phyloP scores from a whole-genome alignment of 1,139 yeast species.

The Geotrichum australiense region DNA sequence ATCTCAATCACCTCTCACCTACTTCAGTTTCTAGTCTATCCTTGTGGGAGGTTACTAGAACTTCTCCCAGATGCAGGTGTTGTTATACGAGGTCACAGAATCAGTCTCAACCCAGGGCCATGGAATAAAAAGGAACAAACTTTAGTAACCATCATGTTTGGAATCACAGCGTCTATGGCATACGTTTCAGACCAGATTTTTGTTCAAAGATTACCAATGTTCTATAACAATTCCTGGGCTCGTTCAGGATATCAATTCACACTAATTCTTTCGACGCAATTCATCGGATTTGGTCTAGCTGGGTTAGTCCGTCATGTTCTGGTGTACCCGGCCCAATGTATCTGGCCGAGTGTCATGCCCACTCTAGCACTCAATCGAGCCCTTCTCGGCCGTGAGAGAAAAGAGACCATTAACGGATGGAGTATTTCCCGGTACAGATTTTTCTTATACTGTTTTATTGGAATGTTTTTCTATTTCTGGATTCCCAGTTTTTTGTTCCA shows the following conservation, averaged over 20 bases:
- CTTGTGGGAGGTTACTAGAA: constrained; percentile 41
- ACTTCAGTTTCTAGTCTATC: constrained; percentile 52
- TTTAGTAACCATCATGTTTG: constrained; percentile 46
- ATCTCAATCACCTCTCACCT: constrained; percentile 43
- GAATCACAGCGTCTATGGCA: constrained; percentile 39
- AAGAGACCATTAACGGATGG: constrained; percentile 48
- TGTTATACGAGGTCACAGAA: constrained; percentile 35
- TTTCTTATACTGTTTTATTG: constrained; percentile 38
- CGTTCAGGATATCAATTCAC: constrained; percentile 46
- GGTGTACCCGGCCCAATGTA: constrained; percentile 48
- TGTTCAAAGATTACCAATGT: constrained; percentile 40
- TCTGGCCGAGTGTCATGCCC: constrained; percentile 55
- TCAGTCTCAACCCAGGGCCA: constrained; percentile 50
- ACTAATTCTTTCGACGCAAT: constrained; percentile 48
- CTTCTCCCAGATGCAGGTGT: constrained; percentile 45
- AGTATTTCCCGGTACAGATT: constrained; percentile 40
- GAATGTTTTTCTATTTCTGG: constrained; percentile 50
- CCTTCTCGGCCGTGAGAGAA: constrained; percentile 40
- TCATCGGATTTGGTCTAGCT: constrained; percentile 58
- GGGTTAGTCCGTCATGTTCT: constrained; percentile 52
- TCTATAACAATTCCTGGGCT: constrained; percentile 41
- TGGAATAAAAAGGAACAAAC: constrained; percentile 68
- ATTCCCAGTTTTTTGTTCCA: constrained; percentile 47
- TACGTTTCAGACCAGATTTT: constrained; percentile 42
- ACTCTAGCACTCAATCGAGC: constrained; percentile 51